phyloP scores from a whole-genome alignment of 116 monocot species.

The Phalaenopsis hybrid region DNA sequence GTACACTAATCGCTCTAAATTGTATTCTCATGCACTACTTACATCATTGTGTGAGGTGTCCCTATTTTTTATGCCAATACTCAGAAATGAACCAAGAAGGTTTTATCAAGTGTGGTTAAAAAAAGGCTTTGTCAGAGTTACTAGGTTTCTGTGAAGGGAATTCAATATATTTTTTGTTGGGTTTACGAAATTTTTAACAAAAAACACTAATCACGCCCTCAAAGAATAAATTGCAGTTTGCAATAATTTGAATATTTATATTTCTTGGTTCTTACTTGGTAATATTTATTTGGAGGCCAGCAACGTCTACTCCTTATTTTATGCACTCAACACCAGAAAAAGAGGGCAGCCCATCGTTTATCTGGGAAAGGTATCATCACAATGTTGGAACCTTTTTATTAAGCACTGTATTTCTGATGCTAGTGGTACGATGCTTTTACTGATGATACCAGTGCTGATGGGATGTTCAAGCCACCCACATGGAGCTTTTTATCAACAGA shows the following conservation, averaged over 20 bases:
- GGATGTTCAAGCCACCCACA: constrained; percentile 23
- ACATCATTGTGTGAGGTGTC: neutral
- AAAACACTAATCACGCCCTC: neutral
- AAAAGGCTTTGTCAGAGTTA: neutral
- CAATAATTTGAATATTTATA: neutral
- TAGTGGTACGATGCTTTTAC: constrained; percentile 11
- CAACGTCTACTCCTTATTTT: constrained; percentile 11
- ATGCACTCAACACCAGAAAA: constrained; percentile 12
- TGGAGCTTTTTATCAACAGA: constrained; percentile 31
- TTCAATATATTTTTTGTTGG: neutral
- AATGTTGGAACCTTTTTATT: neutral
- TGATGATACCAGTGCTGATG: constrained; percentile 15
- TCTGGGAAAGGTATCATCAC: constrained; percentile 24
- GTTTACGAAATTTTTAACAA: neutral
- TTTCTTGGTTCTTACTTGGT: neutral
- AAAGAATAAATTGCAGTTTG: neutral
- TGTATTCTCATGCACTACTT: no score
- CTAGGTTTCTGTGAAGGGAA: neutral
- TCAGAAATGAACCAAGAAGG: neutral
- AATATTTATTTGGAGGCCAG: constrained; percentile 13
- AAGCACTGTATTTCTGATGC: neutral
- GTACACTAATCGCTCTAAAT: no score
- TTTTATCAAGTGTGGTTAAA: neutral
- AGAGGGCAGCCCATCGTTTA: constrained; percentile 15
- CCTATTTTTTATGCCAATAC: neutral